Evolutionary conservation across 345 rosid species (phyloP), one percentile per base, ranked within the genome.

Genomic region (Euphorbia peplus): DNA sequence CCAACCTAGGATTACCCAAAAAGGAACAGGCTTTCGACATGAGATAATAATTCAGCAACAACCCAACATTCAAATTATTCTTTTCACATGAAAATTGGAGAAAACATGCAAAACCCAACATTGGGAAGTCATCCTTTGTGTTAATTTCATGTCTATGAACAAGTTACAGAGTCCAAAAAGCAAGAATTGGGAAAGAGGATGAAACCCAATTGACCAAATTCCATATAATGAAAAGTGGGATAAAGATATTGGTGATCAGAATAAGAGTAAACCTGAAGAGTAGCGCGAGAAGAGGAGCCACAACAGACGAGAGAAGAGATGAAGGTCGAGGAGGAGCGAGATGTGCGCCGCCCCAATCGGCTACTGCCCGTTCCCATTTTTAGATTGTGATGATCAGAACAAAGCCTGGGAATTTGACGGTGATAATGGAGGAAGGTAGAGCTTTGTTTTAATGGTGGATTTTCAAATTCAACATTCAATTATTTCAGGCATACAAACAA

Each of bases 341-440:
- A 46, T 19, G 69, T 75, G 67, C 65, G 76, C 61, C 82, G 66
- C 72, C 77, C 78, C 60, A 70, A 51, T 47, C 85, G 77, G 66
- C 88, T 84, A 64, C 66, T 83, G 73, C 79, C 68, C 37, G 87
- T 74, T 70, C 91, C 91, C 91, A 87, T 87, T 63, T 62, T 51
- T 29, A 18, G 44, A 63, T 25, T 5, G 21, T 18, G 22, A 0
- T 8, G 13, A 59, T 47, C 26, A 69, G 59, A 30, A n/a, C 37
- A 55, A 32, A 44, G 64, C 53, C n/a, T 32, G 42, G 44, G 60
- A 47, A 68, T 30, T 16, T 39, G 39, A 65, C 4, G 64, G 13
- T 32, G 54, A 52, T 39, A 22, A 64, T 26, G 63, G 58, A 30
- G 29, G 51, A 16, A 57, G 35, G 13, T 4, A 24, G 29, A n/a